phyloP scores from a whole-genome alignment of 2,329 filamentous ascomycete genomes.

The Penicillium sp. region DNA sequence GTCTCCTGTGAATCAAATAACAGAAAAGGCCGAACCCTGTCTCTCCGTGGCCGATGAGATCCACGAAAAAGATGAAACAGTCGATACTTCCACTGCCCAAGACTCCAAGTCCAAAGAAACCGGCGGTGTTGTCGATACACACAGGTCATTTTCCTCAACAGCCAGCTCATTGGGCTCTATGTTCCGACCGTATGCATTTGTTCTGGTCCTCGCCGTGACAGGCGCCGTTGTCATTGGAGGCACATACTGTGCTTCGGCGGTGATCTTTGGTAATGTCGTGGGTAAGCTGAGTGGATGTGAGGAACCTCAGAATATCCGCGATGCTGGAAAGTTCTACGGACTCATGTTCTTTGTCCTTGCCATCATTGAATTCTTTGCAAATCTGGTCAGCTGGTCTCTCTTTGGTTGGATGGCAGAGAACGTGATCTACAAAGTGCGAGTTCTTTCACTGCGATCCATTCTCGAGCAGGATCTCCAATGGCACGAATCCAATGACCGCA shows the following conservation, averaged over 20 bases:
- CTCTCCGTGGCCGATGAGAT: background rate
- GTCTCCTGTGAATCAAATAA: slow-evolving; percentile 1
- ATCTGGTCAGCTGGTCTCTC: slow-evolving; percentile 57
- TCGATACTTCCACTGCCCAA: background rate
- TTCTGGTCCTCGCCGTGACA: slow-evolving; percentile 40
- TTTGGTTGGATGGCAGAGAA: slow-evolving; percentile 63
- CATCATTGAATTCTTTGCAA: slow-evolving; percentile 59
- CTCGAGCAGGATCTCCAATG: slow-evolving; percentile 65
- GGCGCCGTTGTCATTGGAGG: slow-evolving; percentile 55
- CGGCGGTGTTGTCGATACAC: background rate
- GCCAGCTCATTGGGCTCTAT: slow-evolving; percentile 46
- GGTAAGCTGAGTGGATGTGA: slow-evolving; percentile 56
- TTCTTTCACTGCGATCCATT: slow-evolving; percentile 62
- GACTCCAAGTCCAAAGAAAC: background rate
- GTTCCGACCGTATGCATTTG: slow-evolving; percentile 5
- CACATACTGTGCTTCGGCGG: slow-evolving; percentile 56
- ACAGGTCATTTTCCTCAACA: slow-evolving; percentile 1
- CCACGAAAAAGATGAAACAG: background rate
- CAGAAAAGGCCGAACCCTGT: background rate
- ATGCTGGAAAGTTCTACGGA: slow-evolving; percentile 53
- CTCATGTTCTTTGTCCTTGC: slow-evolving; percentile 62
- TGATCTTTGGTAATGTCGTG: slow-evolving; percentile 61
- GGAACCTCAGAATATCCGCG: slow-evolving; percentile 48
- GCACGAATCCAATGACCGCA: slow-evolving; percentile 64
- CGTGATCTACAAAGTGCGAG: slow-evolving; percentile 61